Evolutionary conservation across 345 rosid species (phyloP), one percentile per base, ranked within the genome.

Genomic region (Salix brachista): DNA sequence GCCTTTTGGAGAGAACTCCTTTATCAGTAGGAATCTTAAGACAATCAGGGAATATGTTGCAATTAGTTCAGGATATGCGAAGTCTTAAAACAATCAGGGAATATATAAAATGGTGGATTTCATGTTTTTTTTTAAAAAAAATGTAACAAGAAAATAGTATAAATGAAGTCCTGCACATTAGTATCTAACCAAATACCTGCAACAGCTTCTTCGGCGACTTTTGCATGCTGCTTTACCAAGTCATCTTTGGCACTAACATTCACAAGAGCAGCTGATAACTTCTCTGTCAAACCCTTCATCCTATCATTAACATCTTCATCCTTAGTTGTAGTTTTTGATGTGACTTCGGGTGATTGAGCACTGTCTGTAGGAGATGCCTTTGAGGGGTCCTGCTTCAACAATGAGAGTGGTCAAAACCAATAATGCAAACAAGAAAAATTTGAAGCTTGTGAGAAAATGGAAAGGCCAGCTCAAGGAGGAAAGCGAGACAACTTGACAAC

Each of bases 121-220:
- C 19, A 46, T 46, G 50, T 46, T 46, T 46, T 16, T 14, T 46
- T 46, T 46, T 0, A 41, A 41, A 8, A 46, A 46, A 46, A 16
- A 16, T 42, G 13, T 42, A 42, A 11, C 46, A 46, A 46, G 52
- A 46, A 19, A 52, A 6, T 19, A 52, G n/a, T 52, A 58, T 13
- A 58, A 11, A 23, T 23, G 23, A 11, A 30, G 21, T 65, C 41
- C 67, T 65, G 25, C 2, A 7, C 71, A 28, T 65, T 44, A 65
- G 67, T 46, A 21, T n/a, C 52, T 19, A 36, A 56, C 16, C 61
- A 28, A 23, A 74, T 80, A 92, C 99, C 99, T 70, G 95, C 79
- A 60, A 96, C 92, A 72, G 99, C 99, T 87, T 96, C 99, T 80
- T 96, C 99, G 60, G 99, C 97, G 73, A 96, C 99, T 85, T 88